A percentile compares a stretch with the other conserved stretches of the same genome.
Evolutionary conservation across 2,329 filamentous ascomycete species (phyloP).

Genomic region (Epichloe glyceriae): DNA sequence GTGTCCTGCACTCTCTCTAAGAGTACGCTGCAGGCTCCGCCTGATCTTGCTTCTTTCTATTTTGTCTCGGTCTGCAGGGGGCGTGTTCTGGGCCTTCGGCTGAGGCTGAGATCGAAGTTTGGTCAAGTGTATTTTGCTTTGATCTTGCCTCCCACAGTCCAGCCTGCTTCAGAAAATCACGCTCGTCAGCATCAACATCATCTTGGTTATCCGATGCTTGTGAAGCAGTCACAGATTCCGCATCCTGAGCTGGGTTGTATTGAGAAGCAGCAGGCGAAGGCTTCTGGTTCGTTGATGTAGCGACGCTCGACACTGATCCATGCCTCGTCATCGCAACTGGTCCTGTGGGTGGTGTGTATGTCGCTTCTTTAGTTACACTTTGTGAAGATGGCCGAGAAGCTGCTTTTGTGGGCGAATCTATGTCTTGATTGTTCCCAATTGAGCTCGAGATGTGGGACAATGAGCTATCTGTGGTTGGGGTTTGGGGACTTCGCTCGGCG

Average conservation of each 20-base stretch:
- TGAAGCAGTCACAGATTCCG: constrained; percentile 8
- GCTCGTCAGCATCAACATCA: constrained; percentile 53
- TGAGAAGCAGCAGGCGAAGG: constrained; percentile 12
- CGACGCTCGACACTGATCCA: constrained; percentile 20
- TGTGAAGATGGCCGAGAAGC: constrained; percentile 19
- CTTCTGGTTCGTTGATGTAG: constrained; percentile 15
- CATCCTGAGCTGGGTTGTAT: constrained; percentile 11
- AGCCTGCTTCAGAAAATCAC: constrained; percentile 52
- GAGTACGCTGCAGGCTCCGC: constrained; percentile 76
- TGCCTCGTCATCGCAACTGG: constrained; percentile 15
- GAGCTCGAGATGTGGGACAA: constrained; percentile 10
- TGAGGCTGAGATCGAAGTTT: constrained; percentile 22
- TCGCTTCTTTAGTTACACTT: constrained; percentile 13
- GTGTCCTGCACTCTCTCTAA: constrained; percentile 65
- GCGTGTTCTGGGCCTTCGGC: constrained; percentile 19
- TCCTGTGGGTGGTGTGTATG: constrained; percentile 6
- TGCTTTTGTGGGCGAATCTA: constrained; percentile 16
- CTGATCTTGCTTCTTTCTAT: constrained; percentile 57
- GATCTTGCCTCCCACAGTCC: constrained; percentile 42
- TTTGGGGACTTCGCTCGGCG: constrained; percentile 15
- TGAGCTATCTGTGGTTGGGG: constrained; percentile 14
- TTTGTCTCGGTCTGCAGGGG: constrained; percentile 31
- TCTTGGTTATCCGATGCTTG: constrained; percentile 16
- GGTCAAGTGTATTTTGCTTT: constrained; percentile 19
- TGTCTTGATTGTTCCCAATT: constrained; percentile 8